Percentiles rank a stretch among this genome's conserved stretches.
Evolutionary conservation across 768 basidiomycete genomes (phyloP).

Genomic region (Galerina marginata): DNA sequence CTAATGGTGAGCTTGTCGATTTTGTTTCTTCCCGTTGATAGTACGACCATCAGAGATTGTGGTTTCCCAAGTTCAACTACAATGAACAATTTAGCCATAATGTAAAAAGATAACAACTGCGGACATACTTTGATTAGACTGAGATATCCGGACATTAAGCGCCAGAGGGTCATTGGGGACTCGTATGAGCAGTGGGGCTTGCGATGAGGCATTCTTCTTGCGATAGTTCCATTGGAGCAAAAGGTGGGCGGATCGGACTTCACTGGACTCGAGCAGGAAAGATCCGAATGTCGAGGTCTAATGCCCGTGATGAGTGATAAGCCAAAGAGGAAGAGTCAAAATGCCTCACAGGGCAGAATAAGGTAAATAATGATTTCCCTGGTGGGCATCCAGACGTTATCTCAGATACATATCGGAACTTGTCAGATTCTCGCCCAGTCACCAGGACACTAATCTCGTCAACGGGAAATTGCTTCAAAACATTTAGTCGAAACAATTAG

Average conservation of each 20-base stretch:
- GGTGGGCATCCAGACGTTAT: conserved; percentile 50
- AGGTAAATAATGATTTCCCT: conserved; percentile 60
- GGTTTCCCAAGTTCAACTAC: conserved; percentile 71
- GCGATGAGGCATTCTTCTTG: conserved; percentile 36
- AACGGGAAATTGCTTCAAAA: conserved; percentile 57
- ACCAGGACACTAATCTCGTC: conserved; percentile 69
- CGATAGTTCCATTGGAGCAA: conserved; percentile 69
- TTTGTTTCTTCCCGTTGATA: conserved; percentile 76
- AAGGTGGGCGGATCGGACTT: conserved; percentile 68
- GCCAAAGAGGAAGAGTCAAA: not conserved
- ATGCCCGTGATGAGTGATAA: conserved; percentile 6
- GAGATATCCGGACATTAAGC: conserved; percentile 65
- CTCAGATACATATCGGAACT: conserved; percentile 56
- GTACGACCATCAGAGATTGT: conserved; percentile 54
- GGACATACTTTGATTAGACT: conserved; percentile 54
- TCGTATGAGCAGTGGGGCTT: conserved; percentile 48
- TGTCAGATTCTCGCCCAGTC: conserved; percentile 65
- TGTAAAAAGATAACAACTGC: not conserved
- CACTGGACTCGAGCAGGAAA: conserved; percentile 70
- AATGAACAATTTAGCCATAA: conserved; percentile 10
- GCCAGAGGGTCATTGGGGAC: conserved; percentile 68
- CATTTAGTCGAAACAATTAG: not conserved
- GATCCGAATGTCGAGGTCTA: conserved; percentile 76
- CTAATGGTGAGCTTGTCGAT: conserved; percentile 58
- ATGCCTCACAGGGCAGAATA: conserved; percentile 74